Conservation (phyloP, 768 basidiomycete species). For the Xerocomus potaroensis region DNA sequence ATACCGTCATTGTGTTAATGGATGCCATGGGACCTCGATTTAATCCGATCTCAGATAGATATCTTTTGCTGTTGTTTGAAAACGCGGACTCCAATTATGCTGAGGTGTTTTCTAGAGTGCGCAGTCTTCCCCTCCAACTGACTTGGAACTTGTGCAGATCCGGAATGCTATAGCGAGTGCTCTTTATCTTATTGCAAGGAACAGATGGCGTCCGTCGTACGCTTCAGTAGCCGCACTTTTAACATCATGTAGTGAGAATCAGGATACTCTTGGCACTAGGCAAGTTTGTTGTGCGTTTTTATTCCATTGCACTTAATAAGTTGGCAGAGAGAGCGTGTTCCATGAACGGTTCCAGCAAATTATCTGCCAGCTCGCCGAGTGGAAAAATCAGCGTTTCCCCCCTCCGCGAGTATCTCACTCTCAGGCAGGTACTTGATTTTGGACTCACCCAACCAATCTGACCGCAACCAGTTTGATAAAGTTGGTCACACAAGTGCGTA, state of each 20-base stretch:
- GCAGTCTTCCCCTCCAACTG: not conserved
- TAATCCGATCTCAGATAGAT: slow-evolving; percentile 60
- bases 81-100: slow-evolving; percentile 81
- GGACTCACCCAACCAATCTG: slow-evolving; percentile 4
- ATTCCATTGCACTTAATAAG: slow-evolving; percentile 1
- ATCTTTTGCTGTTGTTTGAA: slow-evolving; percentile 65
- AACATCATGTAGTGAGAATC: slow-evolving; percentile 43
- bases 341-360: slow-evolving; percentile 54
- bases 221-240: slow-evolving; percentile 51
- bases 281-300: slow-evolving; percentile 20
- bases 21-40: slow-evolving; percentile 65
- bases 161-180: slow-evolving; percentile 65
- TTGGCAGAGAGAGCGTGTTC: slow-evolving; percentile 50
- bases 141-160: slow-evolving; percentile 42
- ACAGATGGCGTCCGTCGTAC: slow-evolving; percentile 69
- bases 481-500: slow-evolving; percentile 73
- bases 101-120: slow-evolving; percentile 47
- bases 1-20: slow-evolving; percentile 61
- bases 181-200: slow-evolving; percentile 51
- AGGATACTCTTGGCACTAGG: slow-evolving; percentile 64
- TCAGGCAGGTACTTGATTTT: slow-evolving; percentile 38
- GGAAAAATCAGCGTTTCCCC: slow-evolving; percentile 73
- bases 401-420: slow-evolving; percentile 87
- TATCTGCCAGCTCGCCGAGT: slow-evolving; percentile 54
- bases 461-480: slow-evolving; percentile 70